Base-by-base conservation (phyloP, 2,329 filamentous ascomycete species). In the Emydomyces testavorans region DNA sequence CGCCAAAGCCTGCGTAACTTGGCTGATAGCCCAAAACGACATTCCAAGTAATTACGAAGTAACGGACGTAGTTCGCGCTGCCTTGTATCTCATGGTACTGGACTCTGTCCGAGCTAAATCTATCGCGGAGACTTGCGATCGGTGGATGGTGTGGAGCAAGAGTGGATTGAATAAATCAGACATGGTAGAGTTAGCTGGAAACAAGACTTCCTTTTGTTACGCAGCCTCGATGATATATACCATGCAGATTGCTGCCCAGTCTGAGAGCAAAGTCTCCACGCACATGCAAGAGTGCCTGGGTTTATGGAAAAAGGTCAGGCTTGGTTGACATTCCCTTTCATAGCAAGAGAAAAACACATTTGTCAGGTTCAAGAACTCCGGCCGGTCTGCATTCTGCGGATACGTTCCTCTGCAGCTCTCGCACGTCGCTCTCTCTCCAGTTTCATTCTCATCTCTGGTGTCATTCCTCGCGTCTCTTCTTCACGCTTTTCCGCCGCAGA, bases 361-460 rank as follows among this genome's bases (percentile, higher is more conserved):
- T 24, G 20, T 54, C 44, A 8, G 18, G 21, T 21, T 28, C 18
- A 28, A 39, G 34, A 31, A 10, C 16, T 5, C 15, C 29, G 16
- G 6, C 57, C 58, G 34, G 59, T 68, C 57, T 78, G 75, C 75
- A 87, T 72, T 58, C 75, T 74, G 66, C 76, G 80, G 51, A 95
- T 74, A 60, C 90, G 79, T 69, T 90, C 89, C 67, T 96, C 92
- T 0, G 89, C 90, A 6, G 92, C 92, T 58, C 90, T 79, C 3
- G 92, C 92, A 60, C 90, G 82, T 57, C 88, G 74, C 68, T 98
- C 92, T 56, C 92, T 74, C 64, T 96, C 92, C 46, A 96, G 65
- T 62, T 77, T 79, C 76, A 81, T 78, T 62, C 80, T 78, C 78
- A 92, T 89, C 68, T 96, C 90, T 0, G 86, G 81, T 35, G 85